Base-by-base conservation (phyloP, 1,284 basidiomycete species). In the Ceratobasidium sp. region DNA sequence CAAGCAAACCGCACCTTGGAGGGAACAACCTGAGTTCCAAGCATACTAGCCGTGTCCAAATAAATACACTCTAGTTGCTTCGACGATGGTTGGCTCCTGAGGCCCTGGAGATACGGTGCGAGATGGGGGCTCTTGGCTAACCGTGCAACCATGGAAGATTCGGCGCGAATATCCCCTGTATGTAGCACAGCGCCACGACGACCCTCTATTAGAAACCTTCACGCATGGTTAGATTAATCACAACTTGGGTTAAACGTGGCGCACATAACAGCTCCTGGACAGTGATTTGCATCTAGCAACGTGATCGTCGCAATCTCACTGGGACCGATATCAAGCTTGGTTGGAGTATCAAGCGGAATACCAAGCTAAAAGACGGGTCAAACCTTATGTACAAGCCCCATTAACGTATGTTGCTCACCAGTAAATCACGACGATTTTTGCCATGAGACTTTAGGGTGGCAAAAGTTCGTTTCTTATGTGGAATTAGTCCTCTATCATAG, bases 91-190 rank as follows among this genome's bases (percentile, higher is more conserved):
- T 27, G 60, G 12, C n/a, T 30, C 12, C 23, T 38, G 23, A 18
- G 27, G 38, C 41, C 27, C 12, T 41, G 60, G 30, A 96, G 82
- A 80, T 94, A 98, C 12, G 89, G 88, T 79, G 92, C 89, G 12
- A 98, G 85, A 77, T 88, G 88, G 0, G 93, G 92, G 80, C 94
- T 93, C 8, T 89, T 88, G 20, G 84, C 86, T 0, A 98, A 84
- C 1, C 88, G 87, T 3, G 93, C 88, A 46, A 97, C 84, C 82
- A 94, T 94, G 87, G 90, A 91, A 0, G 89, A 87, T 82, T 98
- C 97, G 0, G 94, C 95, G 57, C 97, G 90, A 73, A 98, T 88
- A 84, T 99, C 97, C 23, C 97, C 97, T 0, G 96, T 98, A 82
- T 98, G 96, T 3, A 99, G 89, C 23, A 98, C 87, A 0, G 94